Evolutionary conservation across 2,329 filamentous ascomycete species (phyloP).

Genomic region (Myriangium duriaei): DNA sequence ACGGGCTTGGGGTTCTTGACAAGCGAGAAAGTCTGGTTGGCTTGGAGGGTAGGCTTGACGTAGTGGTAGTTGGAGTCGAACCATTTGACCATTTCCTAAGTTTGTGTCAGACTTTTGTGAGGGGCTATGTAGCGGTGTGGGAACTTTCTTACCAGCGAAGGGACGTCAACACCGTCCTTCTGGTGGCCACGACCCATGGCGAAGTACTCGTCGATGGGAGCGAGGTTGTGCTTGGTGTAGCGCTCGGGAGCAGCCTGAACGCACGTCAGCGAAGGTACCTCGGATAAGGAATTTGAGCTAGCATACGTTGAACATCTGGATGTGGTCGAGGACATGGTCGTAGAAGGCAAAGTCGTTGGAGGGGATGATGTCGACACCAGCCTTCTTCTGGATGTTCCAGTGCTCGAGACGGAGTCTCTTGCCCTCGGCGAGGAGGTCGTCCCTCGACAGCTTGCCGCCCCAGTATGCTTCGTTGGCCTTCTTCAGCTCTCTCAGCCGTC

Average conservation of each 20-base stretch:
- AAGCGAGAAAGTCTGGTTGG: conserved; percentile 94
- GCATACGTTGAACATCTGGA: conserved; percentile 90
- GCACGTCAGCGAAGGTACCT: too few species aligned
- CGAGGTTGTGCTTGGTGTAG: conserved; percentile 81
- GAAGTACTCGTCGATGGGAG: conserved; percentile 92
- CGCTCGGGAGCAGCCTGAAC: conserved; percentile 77
- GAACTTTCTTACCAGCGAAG: conserved; percentile 34
- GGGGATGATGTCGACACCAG: conserved; percentile 92
- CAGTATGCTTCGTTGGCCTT: conserved; percentile 99
- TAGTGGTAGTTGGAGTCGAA: conserved; percentile 99
- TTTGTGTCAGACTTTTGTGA: neutral
- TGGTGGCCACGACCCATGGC: conserved; percentile 99
- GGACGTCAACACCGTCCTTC: conserved; percentile 86
- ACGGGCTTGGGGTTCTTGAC: conserved; percentile 82
- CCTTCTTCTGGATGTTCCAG: conserved; percentile 99
- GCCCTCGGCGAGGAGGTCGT: conserved; percentile 82
- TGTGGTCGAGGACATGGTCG: conserved; percentile 94
- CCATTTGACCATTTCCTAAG: conserved; percentile 98
- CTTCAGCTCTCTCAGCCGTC: conserved; percentile 96
- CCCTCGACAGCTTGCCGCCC: conserved; percentile 85
- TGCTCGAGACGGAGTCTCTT: conserved; percentile 93
- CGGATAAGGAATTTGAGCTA: too few species aligned
- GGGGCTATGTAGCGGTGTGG: neutral
- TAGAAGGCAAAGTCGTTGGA: conserved; percentile 99
- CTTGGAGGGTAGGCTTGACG: conserved; percentile 95